Base-by-base conservation (phyloP, 176 grass and related monocot species). In the Carex myosuroides region DNA sequence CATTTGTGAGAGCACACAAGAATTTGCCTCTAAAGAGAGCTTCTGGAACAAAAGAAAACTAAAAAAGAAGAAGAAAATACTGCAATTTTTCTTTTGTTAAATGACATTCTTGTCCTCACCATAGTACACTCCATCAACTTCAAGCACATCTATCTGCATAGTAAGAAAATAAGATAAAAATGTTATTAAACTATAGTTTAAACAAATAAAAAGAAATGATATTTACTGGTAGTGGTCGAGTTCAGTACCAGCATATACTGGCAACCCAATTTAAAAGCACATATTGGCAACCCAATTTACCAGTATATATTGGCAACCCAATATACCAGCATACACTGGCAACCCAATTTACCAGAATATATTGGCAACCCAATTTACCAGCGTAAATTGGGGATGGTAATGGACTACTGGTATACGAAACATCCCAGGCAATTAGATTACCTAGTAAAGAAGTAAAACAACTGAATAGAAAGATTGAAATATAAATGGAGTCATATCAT, bases 121-220 rank as follows among this genome's bases (percentile, higher is more conserved):
- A 77, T 95, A 98, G 57, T 95, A 95, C 59, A 93, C 85, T 83
- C 95, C 92, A 48, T 95, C 91, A 3, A 98, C 92, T 82, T 98
- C 92, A 13, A 98, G 86, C 80, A 98, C 92, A 72, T 98, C 95
- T 82, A 98, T 98, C 95, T 98, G 83, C n/a, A 90, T 70, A 2
- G 41, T 69, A 22, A 73, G 42, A 73, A 73, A 73, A 73, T 73
- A 2, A 72, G 3, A 68, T 18, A 20, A 48, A 22, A 13, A 11
- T 6, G 20, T n/a, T 26, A 73, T 52, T 24, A 73, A 10, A 24
- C 24, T 22, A 73, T 13, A 46, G 1, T 71, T 6, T 37, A 48
- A 11, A 48, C 46, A 48, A 48, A 48, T 10, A 48, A 42, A 14
- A 44, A 0, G 2, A 21, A 13, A 44, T 21, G 39, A 18, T 71